These are phyloP conservation scores for Aspergillus sp. DNA, from an alignment of 2,329 filamentous ascomycete species.

Conservation along the genomic window DNA sequence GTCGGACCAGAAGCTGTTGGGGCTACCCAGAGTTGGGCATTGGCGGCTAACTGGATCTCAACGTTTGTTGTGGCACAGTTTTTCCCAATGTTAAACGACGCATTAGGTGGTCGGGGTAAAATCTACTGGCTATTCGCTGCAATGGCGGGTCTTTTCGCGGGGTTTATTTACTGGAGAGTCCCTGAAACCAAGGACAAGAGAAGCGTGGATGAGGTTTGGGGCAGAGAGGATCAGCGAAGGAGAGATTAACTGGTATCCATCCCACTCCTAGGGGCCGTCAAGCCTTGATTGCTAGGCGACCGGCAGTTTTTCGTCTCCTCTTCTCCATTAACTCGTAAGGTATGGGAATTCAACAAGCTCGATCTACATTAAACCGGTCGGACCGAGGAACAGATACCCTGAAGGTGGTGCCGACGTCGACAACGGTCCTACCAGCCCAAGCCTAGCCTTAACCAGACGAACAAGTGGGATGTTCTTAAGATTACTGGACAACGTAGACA, in stretches of 20 bases:
- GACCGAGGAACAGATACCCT: constrained; percentile 1
- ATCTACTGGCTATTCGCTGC: constrained; percentile 90
- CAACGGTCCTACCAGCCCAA: not conserved
- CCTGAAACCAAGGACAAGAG: constrained; percentile 88
- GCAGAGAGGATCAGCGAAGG: constrained; percentile 47
- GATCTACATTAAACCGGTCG: not conserved
- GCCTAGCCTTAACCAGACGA: not conserved
- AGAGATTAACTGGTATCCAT: constrained; percentile 25
- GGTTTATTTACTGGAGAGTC: constrained; percentile 72
- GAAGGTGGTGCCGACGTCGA: not conserved
- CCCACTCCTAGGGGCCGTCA: not conserved
- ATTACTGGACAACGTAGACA: not conserved
- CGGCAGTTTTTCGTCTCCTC: not conserved
- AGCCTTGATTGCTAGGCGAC: no score
- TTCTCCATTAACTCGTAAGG: not conserved
- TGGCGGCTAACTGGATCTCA: constrained; percentile 84
- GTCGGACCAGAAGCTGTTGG: constrained; percentile 89
- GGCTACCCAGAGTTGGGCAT: constrained; percentile 82
- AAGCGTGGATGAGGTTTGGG: constrained; percentile 89
- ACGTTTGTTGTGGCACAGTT: constrained; percentile 94
- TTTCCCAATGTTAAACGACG: constrained; percentile 82
- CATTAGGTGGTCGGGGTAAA: constrained; percentile 74
- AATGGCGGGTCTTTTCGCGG: constrained; percentile 66
- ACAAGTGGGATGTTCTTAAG: not conserved
- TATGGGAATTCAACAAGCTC: not conserved